These are phyloP conservation scores for Tolypocladium paradoxum DNA, from an alignment of 2,329 filamentous ascomycete genomes.

Conservation along the genomic window DNA sequence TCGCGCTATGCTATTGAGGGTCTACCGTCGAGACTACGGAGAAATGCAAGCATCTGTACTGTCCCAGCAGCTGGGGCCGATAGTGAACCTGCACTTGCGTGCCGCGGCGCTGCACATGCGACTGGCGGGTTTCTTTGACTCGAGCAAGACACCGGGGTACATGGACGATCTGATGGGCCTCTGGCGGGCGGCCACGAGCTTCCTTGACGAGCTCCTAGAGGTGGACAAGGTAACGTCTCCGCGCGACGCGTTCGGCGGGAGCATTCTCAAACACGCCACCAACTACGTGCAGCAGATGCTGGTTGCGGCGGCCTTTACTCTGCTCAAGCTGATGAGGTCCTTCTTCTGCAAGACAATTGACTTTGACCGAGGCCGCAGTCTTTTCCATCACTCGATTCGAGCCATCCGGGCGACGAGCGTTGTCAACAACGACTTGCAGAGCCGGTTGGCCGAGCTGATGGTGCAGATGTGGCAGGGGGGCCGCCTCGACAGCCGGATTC, in stretches of 20 bases:
- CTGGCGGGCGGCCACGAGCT: slow-evolving; percentile 60
- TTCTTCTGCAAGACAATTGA: slow-evolving; percentile 66
- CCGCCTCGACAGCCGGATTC: slow-evolving; percentile 38
- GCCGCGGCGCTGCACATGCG: slow-evolving; percentile 67
- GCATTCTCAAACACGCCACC: slow-evolving; percentile 54
- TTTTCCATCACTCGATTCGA: slow-evolving; percentile 61
- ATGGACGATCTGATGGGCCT: slow-evolving; percentile 65
- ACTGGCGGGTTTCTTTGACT: slow-evolving; percentile 72
- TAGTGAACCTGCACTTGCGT: slow-evolving; percentile 56
- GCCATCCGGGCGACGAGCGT: slow-evolving; percentile 65
- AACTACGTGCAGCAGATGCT: slow-evolving; percentile 81
- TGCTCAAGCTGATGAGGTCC: slow-evolving; percentile 69
- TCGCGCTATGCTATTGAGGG: slow-evolving; percentile 53
- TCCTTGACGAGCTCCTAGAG: slow-evolving; percentile 54
- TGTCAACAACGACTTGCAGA: slow-evolving; percentile 67
- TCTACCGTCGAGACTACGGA: slow-evolving; percentile 53
- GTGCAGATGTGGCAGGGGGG: slow-evolving; percentile 75
- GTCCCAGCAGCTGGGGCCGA: slow-evolving; percentile 45
- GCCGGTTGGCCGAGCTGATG: slow-evolving; percentile 73
- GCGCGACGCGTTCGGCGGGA: slow-evolving; percentile 34
- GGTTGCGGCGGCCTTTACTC: slow-evolving; percentile 66
- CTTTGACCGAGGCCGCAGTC: slow-evolving; percentile 51
- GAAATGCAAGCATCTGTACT: slow-evolving; percentile 52
- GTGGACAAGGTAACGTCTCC: slow-evolving; percentile 37
- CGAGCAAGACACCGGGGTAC: slow-evolving; percentile 59